A percentile compares a stretch with the other conserved stretches of the same genome.
Conservation (phyloP, 768 basidiomycete species). For the Podaxis carcinomalis region DNA sequence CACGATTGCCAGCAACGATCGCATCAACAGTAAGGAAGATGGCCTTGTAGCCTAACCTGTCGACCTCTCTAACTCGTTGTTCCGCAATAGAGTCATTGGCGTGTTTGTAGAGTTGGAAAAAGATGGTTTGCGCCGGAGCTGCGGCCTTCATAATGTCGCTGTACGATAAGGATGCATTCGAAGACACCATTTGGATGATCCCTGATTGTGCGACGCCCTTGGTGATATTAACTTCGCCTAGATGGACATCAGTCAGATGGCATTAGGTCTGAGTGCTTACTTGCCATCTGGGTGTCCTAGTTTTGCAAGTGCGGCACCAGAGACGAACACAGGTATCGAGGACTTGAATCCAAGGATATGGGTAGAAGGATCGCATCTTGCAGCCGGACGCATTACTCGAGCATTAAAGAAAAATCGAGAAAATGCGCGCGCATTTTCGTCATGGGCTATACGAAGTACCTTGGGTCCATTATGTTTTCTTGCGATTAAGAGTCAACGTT, state of each 20-base stretch:
- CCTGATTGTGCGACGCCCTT: constrained; percentile 59
- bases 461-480: constrained; percentile 8
- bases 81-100: constrained; percentile 61
- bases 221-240: constrained; percentile 81
- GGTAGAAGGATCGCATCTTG: constrained; percentile 63
- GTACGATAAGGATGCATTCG: constrained; percentile 68
- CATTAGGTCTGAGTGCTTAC: not conserved
- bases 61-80: constrained; percentile 66
- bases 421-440: constrained; percentile 78
- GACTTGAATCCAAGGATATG: constrained; percentile 68
- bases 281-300: constrained; percentile 80
- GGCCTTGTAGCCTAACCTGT: constrained; percentile 74
- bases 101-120: constrained; percentile 89
- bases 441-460: constrained; percentile 36
- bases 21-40: constrained; percentile 93
- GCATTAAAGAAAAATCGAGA: constrained; percentile 83
- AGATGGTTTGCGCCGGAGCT: constrained; percentile 54
- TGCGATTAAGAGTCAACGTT: not conserved
- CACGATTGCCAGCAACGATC: constrained; percentile 76
- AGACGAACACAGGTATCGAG: constrained; percentile 78
- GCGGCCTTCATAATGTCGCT: constrained; percentile 57
- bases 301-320: constrained; percentile 79
- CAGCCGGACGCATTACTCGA: constrained; percentile 69
- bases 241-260: not conserved
- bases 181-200: constrained; percentile 84